Evolutionary conservation across 441 rosid species (phyloP).

Genomic region (Erodium trifolium): DNA sequence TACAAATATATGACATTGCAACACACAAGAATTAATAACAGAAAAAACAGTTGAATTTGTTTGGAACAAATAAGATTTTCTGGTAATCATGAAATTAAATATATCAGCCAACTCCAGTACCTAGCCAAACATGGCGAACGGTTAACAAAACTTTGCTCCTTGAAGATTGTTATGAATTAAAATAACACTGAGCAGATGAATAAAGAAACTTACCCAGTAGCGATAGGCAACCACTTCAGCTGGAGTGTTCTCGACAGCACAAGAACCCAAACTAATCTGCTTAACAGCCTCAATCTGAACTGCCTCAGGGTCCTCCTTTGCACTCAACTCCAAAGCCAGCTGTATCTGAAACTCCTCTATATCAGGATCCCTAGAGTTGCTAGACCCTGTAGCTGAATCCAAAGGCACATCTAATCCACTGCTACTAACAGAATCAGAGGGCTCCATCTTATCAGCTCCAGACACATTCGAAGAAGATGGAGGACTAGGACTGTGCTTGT

Average conservation of each 20-base stretch:
- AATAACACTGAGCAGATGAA: conserved; percentile 9
- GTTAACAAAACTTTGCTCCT: not conserved
- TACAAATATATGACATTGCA: not conserved
- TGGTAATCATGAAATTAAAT: not conserved
- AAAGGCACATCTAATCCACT: conserved; percentile 37
- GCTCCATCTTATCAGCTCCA: conserved; percentile 37
- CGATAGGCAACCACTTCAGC: conserved; percentile 89
- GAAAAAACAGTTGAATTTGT: not conserved
- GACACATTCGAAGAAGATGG: conserved; percentile 54
- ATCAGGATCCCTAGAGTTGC: conserved; percentile 60
- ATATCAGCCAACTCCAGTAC: not conserved
- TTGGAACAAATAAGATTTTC: not conserved
- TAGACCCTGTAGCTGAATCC: conserved; percentile 39
- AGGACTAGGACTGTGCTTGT: conserved; percentile 54
- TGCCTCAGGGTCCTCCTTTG: conserved; percentile 94
- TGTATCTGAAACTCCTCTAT: conserved; percentile 91
- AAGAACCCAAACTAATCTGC: conserved; percentile 80
- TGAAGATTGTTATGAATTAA: not conserved
- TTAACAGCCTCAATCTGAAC: conserved; percentile 93
- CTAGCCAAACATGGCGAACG: not conserved
- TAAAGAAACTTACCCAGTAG: conserved; percentile 63
- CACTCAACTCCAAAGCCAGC: conserved; percentile 85
- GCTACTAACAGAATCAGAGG: conserved; percentile 32
- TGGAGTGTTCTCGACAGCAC: conserved; percentile 75
- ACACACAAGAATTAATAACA: not conserved